phyloP scores from a whole-genome alignment of 1,284 basidiomycete species.

The Malassezia slooffiae region DNA sequence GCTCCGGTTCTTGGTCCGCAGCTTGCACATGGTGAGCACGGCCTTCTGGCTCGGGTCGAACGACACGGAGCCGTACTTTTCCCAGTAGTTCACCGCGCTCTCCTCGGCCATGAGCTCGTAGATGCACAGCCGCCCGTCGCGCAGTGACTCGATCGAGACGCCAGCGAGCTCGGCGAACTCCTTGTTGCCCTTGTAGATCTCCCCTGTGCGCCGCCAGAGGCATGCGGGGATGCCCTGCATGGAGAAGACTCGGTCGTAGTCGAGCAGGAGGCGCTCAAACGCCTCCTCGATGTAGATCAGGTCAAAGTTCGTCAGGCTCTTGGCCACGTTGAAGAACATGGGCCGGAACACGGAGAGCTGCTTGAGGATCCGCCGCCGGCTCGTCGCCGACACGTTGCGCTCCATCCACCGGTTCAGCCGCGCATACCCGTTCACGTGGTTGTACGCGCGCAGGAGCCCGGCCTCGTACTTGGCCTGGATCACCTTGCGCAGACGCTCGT shows the following conservation, averaged over 20 bases:
- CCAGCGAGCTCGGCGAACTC: constrained; percentile 83
- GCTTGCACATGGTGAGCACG: constrained; percentile 81
- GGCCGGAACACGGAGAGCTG: constrained; percentile 81
- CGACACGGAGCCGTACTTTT: constrained; percentile 51
- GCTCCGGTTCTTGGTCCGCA: constrained; percentile 47
- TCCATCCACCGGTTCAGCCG: constrained; percentile 67
- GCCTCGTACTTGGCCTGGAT: constrained; percentile 96
- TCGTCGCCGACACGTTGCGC: constrained; percentile 54
- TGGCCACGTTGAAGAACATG: constrained; percentile 66
- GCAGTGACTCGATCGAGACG: constrained; percentile 66
- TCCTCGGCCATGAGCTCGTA: constrained; percentile 71
- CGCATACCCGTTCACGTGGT: constrained; percentile 59
- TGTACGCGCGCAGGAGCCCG: constrained; percentile 83
- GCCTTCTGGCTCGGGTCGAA: constrained; percentile 73
- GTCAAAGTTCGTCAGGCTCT: constrained; percentile 82
- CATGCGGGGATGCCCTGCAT: constrained; percentile 78
- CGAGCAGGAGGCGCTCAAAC: constrained; percentile 83
- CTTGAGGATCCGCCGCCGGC: constrained; percentile 76
- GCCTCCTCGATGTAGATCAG: constrained; percentile 77
- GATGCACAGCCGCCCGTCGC: constrained; percentile 82
- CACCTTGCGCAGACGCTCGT: constrained; percentile 78
- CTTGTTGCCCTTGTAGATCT: constrained; percentile 95
- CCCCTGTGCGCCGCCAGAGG: constrained; percentile 88
- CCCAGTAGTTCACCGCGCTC: constrained; percentile 92
- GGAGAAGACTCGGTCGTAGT: constrained; percentile 82